These are phyloP conservation scores for Borealophlyctis nickersoniae DNA, from an alignment of 192 early-diverging fungal genomes.

Conservation along the genomic window DNA sequence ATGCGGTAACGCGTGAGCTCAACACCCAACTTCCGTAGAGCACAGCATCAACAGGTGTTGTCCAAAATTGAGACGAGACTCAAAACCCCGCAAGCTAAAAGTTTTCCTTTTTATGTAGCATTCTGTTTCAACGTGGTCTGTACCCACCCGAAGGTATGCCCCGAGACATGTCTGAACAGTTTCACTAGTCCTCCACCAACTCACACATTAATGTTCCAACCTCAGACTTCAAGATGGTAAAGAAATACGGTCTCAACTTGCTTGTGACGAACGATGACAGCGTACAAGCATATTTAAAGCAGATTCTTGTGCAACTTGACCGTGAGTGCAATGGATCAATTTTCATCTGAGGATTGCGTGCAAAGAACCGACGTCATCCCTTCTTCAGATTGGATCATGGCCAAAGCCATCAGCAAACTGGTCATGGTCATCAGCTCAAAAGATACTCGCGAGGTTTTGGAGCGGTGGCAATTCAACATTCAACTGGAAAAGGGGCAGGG, in stretches of 20 bases:
- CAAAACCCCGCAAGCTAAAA: not conserved
- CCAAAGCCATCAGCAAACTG: constrained; percentile 73
- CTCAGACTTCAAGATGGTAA: constrained; percentile 74
- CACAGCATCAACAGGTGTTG: constrained; percentile 73
- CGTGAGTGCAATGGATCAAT: constrained; percentile 41
- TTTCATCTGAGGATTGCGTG: not conserved
- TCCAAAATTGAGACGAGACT: too few species aligned
- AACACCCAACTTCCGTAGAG: constrained; percentile 34
- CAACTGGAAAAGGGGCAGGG: constrained; percentile 55
- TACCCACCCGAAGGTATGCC: constrained; percentile 71
- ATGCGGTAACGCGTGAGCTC: too few species aligned
- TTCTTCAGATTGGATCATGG: constrained; percentile 70
- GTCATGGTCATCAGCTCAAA: constrained; percentile 85
- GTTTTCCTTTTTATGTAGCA: constrained; percentile 42
- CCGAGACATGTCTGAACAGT: not conserved
- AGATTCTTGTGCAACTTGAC: constrained; percentile 77
- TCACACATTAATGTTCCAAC: not conserved
- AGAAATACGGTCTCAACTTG: constrained; percentile 85
- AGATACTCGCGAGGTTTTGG: constrained; percentile 77
- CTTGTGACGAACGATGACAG: constrained; percentile 72
- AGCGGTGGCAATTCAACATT: constrained; percentile 95
- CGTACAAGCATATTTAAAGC: constrained; percentile 69
- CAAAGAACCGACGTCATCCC: not conserved
- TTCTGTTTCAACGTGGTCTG: constrained; percentile 89
- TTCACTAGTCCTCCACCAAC: not conserved